A percentile compares a stretch with the other conserved stretches of the same genome.
These are phyloP conservation scores for Actinomortierella ambigua DNA, from an alignment of 371 early-diverging fungal genomes.

Conservation along the genomic window DNA sequence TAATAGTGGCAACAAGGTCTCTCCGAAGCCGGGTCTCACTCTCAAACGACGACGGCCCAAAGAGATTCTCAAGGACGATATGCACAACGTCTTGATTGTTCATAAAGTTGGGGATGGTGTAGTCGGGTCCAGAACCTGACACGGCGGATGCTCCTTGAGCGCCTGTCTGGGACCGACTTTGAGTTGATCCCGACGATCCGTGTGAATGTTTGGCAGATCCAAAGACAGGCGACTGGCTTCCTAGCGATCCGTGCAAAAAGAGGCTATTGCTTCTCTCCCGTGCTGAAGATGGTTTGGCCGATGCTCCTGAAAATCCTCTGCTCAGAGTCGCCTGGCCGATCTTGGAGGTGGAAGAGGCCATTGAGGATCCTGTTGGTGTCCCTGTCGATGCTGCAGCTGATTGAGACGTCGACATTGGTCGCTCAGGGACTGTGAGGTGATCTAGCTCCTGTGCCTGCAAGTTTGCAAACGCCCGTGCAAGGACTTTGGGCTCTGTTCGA, in stretches of 20 bases:
- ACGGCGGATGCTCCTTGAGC: too few relatives aligned
- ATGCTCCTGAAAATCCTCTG: too few relatives aligned
- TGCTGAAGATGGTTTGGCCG: too few relatives aligned
- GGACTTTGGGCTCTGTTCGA: conserved; percentile 32
- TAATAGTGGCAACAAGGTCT: conserved; percentile 18
- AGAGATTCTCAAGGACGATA: conserved; percentile 40
- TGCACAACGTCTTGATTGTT: conserved; percentile 43
- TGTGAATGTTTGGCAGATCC: too few relatives aligned
- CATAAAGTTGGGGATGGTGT: conserved; percentile 28
- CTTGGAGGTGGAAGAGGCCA: not conserved
- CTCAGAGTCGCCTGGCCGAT: too few relatives aligned
- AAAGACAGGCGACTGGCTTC: too few relatives aligned
- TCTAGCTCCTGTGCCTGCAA: conserved; percentile 44
- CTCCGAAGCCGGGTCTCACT: conserved; percentile 27
- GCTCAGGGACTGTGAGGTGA: conserved; percentile 29
- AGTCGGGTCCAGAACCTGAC: too few relatives aligned
- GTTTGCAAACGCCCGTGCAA: conserved; percentile 40
- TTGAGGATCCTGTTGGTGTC: conserved; percentile 7
- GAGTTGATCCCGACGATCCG: too few relatives aligned
- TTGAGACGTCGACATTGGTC: conserved; percentile 5
- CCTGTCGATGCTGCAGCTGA: conserved; percentile 6
- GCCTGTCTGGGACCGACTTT: too few relatives aligned
- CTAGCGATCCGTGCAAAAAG: too few relatives aligned
- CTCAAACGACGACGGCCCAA: conserved; percentile 36
- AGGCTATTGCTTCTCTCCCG: too few relatives aligned